These are phyloP conservation scores for Phaseolus coccineus DNA, from an alignment of 331 rosid genomes.

Conservation along the genomic window DNA sequence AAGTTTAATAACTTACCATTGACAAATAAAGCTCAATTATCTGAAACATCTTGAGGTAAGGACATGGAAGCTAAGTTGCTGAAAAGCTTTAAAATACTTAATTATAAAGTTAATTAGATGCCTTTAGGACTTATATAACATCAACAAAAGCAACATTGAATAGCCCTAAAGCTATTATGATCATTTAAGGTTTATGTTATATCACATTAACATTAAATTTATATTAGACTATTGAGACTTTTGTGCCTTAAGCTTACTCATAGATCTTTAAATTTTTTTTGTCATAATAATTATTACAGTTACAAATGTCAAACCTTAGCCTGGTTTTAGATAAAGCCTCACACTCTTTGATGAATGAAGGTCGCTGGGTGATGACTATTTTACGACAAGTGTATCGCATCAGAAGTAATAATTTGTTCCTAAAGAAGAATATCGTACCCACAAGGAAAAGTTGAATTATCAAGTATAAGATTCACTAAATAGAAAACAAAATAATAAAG, in stretches of 20 bases:
- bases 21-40: slow-evolving; percentile 25
- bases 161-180: slow-evolving; percentile 10
- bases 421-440: too few relatives aligned
- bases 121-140: background rate
- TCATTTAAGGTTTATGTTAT: background rate
- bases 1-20: background rate
- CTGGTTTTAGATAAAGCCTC: slow-evolving; percentile 69
- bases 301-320: slow-evolving; percentile 80
- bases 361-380: slow-evolving; percentile 46
- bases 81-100: slow-evolving; percentile 11
- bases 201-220: background rate
- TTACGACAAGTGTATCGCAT: too few relatives aligned
- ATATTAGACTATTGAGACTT: background rate
- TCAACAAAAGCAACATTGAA: background rate
- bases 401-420: too few relatives aligned
- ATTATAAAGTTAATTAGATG: slow-evolving; percentile 25
- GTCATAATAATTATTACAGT: slow-evolving; percentile 57
- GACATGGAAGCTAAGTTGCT: background rate
- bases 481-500: too few relatives aligned
- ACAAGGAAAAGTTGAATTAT: too few relatives aligned
- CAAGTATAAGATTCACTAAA: too few relatives aligned
- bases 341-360: slow-evolving; percentile 58
- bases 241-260: slow-evolving; percentile 27
- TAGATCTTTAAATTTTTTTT: slow-evolving; percentile 16
- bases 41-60: slow-evolving; percentile 10